A percentile compares a stretch with the other conserved stretches of the same genome.
Evolutionary conservation across 2,329 filamentous ascomycete species (phyloP).

Genomic region (Penicillium crustosum): DNA sequence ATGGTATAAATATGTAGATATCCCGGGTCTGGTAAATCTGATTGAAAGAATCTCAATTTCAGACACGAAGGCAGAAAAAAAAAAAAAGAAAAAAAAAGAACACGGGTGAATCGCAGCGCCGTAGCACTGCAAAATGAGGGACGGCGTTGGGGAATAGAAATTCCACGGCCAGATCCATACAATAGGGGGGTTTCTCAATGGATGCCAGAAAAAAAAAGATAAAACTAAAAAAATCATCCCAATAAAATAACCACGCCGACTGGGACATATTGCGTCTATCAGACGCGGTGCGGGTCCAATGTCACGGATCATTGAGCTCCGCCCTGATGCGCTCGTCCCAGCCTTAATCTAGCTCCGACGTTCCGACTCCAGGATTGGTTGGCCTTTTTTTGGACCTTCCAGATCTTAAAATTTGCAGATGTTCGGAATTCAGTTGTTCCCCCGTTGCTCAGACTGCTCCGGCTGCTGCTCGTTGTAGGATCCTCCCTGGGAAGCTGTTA

Average conservation of each 20-base stretch:
- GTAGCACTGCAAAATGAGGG: conserved; percentile 18
- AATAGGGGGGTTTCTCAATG: conserved; percentile 7
- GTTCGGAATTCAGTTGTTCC: conserved; percentile 10
- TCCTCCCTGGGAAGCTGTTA: conserved; percentile 16
- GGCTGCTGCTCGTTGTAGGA: conserved; percentile 9
- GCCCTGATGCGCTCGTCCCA: conserved; percentile 1
- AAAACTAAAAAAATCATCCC: conserved; percentile 4
- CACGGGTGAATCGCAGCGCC: conserved; percentile 8
- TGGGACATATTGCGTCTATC: conserved; percentile 10
- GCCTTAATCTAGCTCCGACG: not conserved
- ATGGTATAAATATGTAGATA: not conserved
- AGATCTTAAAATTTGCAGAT: not conserved
- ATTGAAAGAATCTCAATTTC: conserved; percentile 7
- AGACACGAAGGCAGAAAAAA: conserved; percentile 2
- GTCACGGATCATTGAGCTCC: conserved; percentile 1
- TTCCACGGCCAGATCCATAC: conserved; percentile 2
- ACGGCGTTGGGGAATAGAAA: not conserved
- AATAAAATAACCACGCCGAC: conserved; percentile 1
- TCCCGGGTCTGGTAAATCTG: not conserved
- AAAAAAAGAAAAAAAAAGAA: not conserved
- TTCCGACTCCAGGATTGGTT: not conserved
- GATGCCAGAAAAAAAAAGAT: conserved; percentile 2
- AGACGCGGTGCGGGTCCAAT: conserved; percentile 13
- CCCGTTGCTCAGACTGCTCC: conserved; percentile 11
- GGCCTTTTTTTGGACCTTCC: not conserved